phyloP scores from a whole-genome alignment of 75 land plant genomes.

The Pseudotsuga menziesii region DNA sequence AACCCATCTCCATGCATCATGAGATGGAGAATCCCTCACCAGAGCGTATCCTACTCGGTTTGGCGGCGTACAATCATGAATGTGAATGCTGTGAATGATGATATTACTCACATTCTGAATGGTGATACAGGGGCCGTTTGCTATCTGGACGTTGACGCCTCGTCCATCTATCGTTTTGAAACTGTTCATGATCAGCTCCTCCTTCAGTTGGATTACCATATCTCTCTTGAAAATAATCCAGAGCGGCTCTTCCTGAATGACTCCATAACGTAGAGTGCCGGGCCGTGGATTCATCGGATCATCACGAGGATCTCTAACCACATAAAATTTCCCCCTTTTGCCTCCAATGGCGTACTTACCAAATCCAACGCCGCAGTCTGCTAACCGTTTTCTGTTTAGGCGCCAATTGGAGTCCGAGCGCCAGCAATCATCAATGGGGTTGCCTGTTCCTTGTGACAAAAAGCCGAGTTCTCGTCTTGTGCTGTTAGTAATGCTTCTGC shows the following conservation, averaged over 20 bases:
- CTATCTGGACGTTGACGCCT: slow-evolving; percentile 25
- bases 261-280: slow-evolving; percentile 28
- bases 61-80: slow-evolving; percentile 19
- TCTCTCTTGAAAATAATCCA: slow-evolving; percentile 29
- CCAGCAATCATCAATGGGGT: slow-evolving; percentile 30
- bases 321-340: slow-evolving; percentile 15
- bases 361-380: slow-evolving; percentile 29
- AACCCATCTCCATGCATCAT: slow-evolving; percentile 6
- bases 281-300: slow-evolving; percentile 23
- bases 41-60: background rate
- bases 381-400: slow-evolving; percentile 10
- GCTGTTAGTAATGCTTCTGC: too few species aligned
- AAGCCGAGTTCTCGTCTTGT: too few species aligned
- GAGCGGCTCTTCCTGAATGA: slow-evolving; percentile 16
- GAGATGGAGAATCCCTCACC: slow-evolving; percentile 5
- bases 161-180: slow-evolving; percentile 36
- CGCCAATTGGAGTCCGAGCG: slow-evolving; percentile 12
- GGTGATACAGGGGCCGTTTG: slow-evolving; percentile 26
- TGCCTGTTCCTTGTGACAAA: background rate
- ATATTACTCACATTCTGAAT: slow-evolving; percentile 21
- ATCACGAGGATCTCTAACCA: slow-evolving; percentile 23
- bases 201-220: slow-evolving; percentile 20
- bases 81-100: slow-evolving; percentile 28
- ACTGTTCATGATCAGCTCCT: slow-evolving; percentile 28
- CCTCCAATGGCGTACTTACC: slow-evolving; percentile 28